Evolutionary conservation across 2,329 filamentous ascomycete genomes (phyloP), one percentile per base, ranked within the genome.

Genomic region (Bipolaris gigantea): DNA sequence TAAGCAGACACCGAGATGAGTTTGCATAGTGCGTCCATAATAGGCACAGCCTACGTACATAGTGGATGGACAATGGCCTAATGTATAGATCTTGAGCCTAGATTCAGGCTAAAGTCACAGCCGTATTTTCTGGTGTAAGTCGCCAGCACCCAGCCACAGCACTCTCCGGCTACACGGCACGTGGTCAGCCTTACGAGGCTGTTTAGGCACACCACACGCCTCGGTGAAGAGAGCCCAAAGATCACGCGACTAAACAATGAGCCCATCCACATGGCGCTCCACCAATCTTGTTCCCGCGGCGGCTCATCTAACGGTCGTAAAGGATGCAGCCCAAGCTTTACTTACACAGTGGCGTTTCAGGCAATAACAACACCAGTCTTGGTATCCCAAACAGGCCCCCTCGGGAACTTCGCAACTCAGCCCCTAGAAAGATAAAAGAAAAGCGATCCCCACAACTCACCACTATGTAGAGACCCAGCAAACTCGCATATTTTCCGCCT

Each of bases 181-280:
- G 27, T 48, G 19, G 19, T 30, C 19, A 49, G 47, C 47, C 47
- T 49, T 13, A 30, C 27, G 23, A 42, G 47, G 47, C 47, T 41
- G 19, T 42, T 15, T 10, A 25, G n/a, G 10, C 18, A 30, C 34
- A 30, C 11, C 13, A 8, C 19, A 15, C 11, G 8, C 19, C 27
- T 23, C 5, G n/a, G 18, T 18, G 13, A 46, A 25, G 8, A 7
- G 9, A 16, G 15, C 15, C 21, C n/a, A 36, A 33, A 41, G 23
- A 33, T 54, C 51, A 54, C 41, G 51, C 40, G 51, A 41, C 21
- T 50, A 10, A 30, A 35, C 11, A 10, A 36, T 32, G 2, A 45
- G 35, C 15, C 41, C 42, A 21, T 13, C n/a, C 19, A n/a, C 15
- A 35, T 45, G 13, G 13, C 18, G 27, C 33, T 25, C 40, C 35